phyloP scores from a whole-genome alignment of 805 yeast species.

The Starmerella floricola region DNA sequence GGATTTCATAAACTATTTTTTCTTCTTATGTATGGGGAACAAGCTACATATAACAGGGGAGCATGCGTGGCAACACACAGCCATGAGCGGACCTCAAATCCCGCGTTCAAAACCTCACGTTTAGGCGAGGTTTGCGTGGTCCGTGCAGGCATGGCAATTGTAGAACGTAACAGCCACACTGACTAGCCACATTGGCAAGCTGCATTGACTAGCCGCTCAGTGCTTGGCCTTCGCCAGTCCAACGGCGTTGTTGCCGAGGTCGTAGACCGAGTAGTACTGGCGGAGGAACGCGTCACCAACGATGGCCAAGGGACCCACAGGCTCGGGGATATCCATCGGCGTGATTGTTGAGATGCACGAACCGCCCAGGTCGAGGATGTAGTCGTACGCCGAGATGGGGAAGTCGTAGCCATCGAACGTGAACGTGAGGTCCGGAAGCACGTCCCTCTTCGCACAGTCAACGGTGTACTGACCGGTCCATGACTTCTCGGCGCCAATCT shows the following conservation, averaged over 20 bases:
- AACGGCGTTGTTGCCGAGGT: slow-evolving; percentile 79
- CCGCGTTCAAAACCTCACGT: too few relatives aligned
- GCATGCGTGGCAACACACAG: too few relatives aligned
- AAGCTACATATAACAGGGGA: too few relatives aligned
- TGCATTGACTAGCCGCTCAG: slow-evolving; percentile 13
- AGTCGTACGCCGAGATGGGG: slow-evolving; percentile 79
- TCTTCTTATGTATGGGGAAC: too few relatives aligned
- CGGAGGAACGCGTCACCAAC: slow-evolving; percentile 96
- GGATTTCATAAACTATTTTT: too few relatives aligned
- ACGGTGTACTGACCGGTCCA: slow-evolving; percentile 96
- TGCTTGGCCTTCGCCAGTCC: slow-evolving; percentile 76
- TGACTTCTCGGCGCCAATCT: slow-evolving; percentile 92
- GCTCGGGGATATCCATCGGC: slow-evolving; percentile 94
- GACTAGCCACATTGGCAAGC: too few relatives aligned
- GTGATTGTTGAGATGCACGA: slow-evolving; percentile 94
- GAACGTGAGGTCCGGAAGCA: slow-evolving; percentile 84
- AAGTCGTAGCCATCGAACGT: slow-evolving; percentile 83
- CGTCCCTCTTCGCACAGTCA: slow-evolving; percentile 76
- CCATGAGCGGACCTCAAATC: too few relatives aligned
- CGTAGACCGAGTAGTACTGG: slow-evolving; percentile 87
- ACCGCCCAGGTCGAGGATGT: slow-evolving; percentile 87
- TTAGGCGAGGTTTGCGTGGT: too few relatives aligned
- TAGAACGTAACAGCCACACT: too few relatives aligned
- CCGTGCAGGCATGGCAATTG: too few relatives aligned
- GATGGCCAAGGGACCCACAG: slow-evolving; percentile 92